These are phyloP conservation scores for Globisporangium middletonii DNA, from an alignment of 352 stramenopile species.

Conservation along the genomic window DNA sequence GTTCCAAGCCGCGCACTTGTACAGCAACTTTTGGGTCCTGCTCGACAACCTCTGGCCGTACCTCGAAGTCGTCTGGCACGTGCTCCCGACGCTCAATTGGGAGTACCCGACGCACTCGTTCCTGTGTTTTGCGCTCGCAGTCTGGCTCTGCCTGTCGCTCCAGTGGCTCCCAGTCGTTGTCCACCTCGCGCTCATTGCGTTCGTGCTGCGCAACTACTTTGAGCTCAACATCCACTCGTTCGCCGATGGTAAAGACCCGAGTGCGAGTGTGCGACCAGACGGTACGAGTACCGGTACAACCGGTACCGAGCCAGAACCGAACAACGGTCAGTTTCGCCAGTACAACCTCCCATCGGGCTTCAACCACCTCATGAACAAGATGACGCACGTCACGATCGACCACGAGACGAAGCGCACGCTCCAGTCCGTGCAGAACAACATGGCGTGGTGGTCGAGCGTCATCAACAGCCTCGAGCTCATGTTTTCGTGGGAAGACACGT, in stretches of 20 bases:
- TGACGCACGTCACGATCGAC: constrained; percentile 84
- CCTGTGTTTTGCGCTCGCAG: constrained; percentile 78
- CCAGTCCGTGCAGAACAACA: constrained; percentile 86
- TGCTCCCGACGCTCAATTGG: constrained; percentile 82
- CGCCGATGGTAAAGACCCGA: constrained; percentile 38
- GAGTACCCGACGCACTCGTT: constrained; percentile 79
- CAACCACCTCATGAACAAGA: constrained; percentile 87
- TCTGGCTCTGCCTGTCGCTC: constrained; percentile 80
- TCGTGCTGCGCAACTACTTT: constrained; percentile 81
- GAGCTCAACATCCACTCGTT: constrained; percentile 82
- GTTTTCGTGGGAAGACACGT: constrained; percentile 86
- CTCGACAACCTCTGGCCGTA: constrained; percentile 83
- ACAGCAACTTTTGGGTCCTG: constrained; percentile 86
- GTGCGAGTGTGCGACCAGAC: background rate
- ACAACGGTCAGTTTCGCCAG: constrained; percentile 54
- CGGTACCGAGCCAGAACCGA: constrained; percentile 19
- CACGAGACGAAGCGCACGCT: constrained; percentile 77
- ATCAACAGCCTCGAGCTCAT: constrained; percentile 84
- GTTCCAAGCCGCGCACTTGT: constrained; percentile 75
- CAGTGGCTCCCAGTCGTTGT: constrained; percentile 78
- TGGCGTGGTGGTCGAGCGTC: constrained; percentile 82
- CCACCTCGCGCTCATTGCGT: constrained; percentile 73
- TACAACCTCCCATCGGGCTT: constrained; percentile 81
- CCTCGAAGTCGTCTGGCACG: constrained; percentile 76
- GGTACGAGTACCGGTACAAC: background rate